A percentile compares a stretch with the other conserved stretches of the same genome.
Conservation (phyloP, 805 yeast genomes). For the Kazachstania bromeliacearum region DNA sequence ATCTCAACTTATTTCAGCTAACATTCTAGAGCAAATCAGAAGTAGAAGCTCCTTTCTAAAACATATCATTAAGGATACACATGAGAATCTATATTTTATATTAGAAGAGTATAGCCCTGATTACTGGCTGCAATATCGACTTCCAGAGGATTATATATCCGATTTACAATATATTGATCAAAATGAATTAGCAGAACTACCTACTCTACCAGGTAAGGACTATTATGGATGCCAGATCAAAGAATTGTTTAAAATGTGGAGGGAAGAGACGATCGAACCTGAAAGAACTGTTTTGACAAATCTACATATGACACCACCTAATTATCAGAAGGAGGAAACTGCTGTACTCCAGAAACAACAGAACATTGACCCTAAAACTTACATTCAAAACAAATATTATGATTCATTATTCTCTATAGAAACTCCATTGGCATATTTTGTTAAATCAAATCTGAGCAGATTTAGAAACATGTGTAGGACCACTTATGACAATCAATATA, state of each 20-base stretch:
- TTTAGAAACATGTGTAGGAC: constrained; percentile 35
- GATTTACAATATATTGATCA: not conserved
- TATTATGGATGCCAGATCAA: constrained; percentile 4
- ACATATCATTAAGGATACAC: constrained; percentile 5
- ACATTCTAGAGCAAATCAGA: constrained; percentile 1
- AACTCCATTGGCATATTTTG: constrained; percentile 33
- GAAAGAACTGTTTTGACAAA: not conserved
- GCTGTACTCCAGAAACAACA: not conserved
- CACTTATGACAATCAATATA: constrained; percentile 9
- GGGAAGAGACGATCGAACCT: constrained; percentile 1
- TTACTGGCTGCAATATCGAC: constrained; percentile 15
- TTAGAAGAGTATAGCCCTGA: constrained; percentile 17
- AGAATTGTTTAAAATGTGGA: constrained; percentile 11
- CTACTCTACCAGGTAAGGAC: no score
- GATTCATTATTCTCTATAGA: constrained; percentile 29
- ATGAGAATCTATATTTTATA: constrained; percentile 4
- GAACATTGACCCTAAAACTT: constrained; percentile 15
- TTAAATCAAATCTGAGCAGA: constrained; percentile 42
- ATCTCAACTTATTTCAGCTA: constrained; percentile 4
- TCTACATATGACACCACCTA: constrained; percentile 9
- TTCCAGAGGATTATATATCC: not conserved
- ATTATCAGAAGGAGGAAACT: not conserved
- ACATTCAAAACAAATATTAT: constrained; percentile 29
- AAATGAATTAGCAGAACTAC: not conserved
- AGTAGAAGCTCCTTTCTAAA: constrained; percentile 3